phyloP scores from a whole-genome alignment of 2,329 filamentous ascomycete genomes.

The Fusarium newnesense region DNA sequence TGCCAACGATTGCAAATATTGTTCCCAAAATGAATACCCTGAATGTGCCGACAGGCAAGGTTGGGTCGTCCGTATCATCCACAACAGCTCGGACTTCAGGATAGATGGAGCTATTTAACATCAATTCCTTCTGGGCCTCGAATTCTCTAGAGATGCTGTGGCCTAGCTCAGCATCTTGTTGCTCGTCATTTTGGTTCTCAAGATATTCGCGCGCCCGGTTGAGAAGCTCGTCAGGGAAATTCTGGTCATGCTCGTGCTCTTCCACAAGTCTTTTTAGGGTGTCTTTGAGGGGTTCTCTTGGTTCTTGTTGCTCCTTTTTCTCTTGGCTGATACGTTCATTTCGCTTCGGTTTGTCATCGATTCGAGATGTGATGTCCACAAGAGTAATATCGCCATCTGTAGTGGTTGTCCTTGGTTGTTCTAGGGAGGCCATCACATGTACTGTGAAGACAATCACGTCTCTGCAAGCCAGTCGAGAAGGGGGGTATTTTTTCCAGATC shows the following conservation, averaged over 20 bases:
- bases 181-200: slow-evolving; percentile 13
- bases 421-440: not conserved
- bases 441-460: not conserved
- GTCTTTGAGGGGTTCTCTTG: not conserved
- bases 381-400: not conserved
- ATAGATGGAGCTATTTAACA: slow-evolving; percentile 51
- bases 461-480: not conserved
- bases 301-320: not conserved
- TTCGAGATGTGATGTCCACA: not conserved
- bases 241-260: slow-evolving; percentile 58
- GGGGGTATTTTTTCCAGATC: not conserved
- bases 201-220: slow-evolving; percentile 55
- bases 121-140: slow-evolving; percentile 37
- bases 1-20: slow-evolving; percentile 46
- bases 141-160: slow-evolving; percentile 35
- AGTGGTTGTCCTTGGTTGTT: not conserved
- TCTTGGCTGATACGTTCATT: not conserved
- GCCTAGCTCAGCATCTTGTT: slow-evolving; percentile 29
- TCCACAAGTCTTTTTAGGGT: slow-evolving; percentile 45
- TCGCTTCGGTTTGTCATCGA: not conserved
- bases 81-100: slow-evolving; percentile 59
- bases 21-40: slow-evolving; percentile 53
- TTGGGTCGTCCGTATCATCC: slow-evolving; percentile 54
- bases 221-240: slow-evolving; percentile 56
- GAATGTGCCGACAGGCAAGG: slow-evolving; percentile 54